Conservation (phyloP, 2,329 filamentous ascomycete species). For the Magnaporthiopsis poae region DNA sequence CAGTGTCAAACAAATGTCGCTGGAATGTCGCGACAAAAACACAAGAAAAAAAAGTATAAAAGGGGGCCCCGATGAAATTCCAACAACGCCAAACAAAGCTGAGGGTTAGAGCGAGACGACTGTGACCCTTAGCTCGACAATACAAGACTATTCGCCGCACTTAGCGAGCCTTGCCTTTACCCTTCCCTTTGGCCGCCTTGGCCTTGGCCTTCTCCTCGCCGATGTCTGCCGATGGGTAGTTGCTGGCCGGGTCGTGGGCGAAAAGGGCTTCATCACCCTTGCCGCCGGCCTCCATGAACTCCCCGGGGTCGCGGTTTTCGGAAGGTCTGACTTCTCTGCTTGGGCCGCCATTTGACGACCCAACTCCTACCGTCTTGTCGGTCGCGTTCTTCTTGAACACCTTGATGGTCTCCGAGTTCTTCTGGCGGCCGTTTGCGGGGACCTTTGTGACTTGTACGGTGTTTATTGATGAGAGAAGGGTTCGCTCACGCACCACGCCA, state of each 20-base stretch:
- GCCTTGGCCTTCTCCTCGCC: conserved; percentile 15
- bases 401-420: conserved; percentile 54
- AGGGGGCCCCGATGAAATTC: background rate
- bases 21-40: background rate
- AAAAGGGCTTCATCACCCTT: conserved; percentile 75
- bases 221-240: conserved; percentile 36
- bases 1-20: background rate
- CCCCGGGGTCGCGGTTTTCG: conserved; percentile 55
- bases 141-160: no score
- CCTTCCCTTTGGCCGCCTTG: conserved; percentile 15
- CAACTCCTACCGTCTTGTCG: conserved; percentile 21
- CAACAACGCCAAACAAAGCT: conserved; percentile 1
- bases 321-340: conserved; percentile 57
- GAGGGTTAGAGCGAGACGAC: background rate
- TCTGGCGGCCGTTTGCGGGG: conserved; percentile 39
- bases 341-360: conserved; percentile 15
- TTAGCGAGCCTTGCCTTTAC: conserved; percentile 11
- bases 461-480: conserved; percentile 73
- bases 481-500: conserved; percentile 74
- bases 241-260: conserved; percentile 47
- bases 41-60: background rate
- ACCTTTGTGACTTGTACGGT: conserved; percentile 49
- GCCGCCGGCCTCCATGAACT: conserved; percentile 78
- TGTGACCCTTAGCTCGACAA: background rate
- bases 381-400: conserved; percentile 63